Conservation (phyloP, 1,284 basidiomycete genomes). For the Ceratobasidium sp. region DNA sequence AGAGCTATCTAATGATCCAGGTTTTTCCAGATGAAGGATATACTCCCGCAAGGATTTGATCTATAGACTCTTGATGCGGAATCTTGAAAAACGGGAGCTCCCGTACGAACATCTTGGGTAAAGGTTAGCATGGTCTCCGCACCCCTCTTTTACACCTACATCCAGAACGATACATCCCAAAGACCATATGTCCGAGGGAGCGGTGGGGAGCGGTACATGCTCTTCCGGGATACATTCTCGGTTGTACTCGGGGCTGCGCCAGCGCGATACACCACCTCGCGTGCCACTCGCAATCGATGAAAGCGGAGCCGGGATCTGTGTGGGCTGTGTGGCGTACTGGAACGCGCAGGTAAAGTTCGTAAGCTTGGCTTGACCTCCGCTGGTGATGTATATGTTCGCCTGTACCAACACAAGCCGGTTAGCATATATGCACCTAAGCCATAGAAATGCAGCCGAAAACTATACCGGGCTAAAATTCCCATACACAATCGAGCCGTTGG, state of each 20-base stretch:
- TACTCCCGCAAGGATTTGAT: background rate
- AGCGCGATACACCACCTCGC: background rate
- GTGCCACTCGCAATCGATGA: background rate
- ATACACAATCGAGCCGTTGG: constrained; percentile 14
- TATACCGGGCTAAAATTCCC: background rate
- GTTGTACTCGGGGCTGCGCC: constrained; percentile 10
- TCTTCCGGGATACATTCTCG: background rate
- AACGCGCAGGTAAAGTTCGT: constrained; percentile 29
- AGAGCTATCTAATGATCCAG: no score
- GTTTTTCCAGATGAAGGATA: no score
- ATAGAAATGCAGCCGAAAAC: background rate
- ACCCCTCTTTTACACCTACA: background rate
- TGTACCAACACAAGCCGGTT: background rate
- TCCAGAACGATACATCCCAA: constrained; percentile 4
- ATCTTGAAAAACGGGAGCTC: background rate
- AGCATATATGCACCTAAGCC: background rate
- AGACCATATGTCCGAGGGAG: constrained; percentile 25
- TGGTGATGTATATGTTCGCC: background rate
- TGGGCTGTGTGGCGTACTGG: constrained; percentile 3
- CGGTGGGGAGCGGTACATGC: constrained; percentile 6
- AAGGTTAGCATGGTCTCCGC: background rate
- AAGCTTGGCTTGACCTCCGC: constrained; percentile 7
- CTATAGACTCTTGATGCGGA: no score
- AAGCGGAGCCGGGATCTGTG: background rate
- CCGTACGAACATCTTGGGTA: background rate